Evolutionary conservation across 805 yeast species (phyloP), one percentile per base, ranked within the genome.

Genomic region (Candida koratica): DNA sequence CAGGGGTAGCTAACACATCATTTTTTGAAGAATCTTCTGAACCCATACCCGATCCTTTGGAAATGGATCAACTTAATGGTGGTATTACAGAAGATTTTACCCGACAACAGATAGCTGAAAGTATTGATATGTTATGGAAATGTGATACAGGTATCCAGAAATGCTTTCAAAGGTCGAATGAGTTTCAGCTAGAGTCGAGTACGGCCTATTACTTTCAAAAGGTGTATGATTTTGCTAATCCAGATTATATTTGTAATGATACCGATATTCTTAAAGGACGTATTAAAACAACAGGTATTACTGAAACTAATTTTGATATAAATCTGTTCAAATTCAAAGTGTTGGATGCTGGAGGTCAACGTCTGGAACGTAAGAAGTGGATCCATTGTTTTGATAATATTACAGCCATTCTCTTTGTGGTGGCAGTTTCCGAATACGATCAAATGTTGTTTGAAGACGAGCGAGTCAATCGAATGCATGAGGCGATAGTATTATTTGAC

Each of bases 291-390:
- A 89, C 97, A 0, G 98, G 98, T 3, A 87, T 93, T 36, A 84
- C 94, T 1, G 96, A 90, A 56, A 83, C 93, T 5, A 74, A 70
- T 37, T 89, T 93, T 61, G 69, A 70, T 38, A 77, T 90, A 42
- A 67, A 67, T 33, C 70, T 77, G 3, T 72, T 78, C 31, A 75
- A 70, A 45, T 81, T 89, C 55, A 79, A 78, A 51, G 85, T 93
- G 27, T 64, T 88, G 18, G 98, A 93, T 67, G 97, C 96, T 4
- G 98, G 98, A 36, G 98, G 98, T 2, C 97, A 89, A 61, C 65
- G 96, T 42, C 77, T 86, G 14, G 97, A 89, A 56, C 71, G 97
- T 42, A 78, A 82, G 48, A 89, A 89, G 56, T 89, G 97, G 97
- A 84, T 89, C 44, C 96, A 88, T 53, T 86, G 95, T 53, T 89